These are phyloP conservation scores for Amanita rimosa DNA, from an alignment of 768 basidiomycete species.

Conservation along the genomic window DNA sequence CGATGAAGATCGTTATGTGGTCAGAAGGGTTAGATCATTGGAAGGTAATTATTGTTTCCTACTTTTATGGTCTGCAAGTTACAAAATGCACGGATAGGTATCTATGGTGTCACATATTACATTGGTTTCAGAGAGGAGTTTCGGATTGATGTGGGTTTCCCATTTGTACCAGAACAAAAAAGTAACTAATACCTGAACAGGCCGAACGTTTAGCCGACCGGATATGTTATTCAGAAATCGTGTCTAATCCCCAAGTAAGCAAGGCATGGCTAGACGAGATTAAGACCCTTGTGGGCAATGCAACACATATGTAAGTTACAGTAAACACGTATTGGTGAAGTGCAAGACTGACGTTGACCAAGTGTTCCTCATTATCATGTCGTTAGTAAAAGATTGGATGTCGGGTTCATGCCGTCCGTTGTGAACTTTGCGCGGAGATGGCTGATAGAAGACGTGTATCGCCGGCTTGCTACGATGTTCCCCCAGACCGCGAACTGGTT, in stretches of 20 bases:
- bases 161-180: background rate
- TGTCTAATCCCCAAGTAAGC: constrained; percentile 22
- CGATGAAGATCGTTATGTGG: constrained; percentile 38
- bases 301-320: constrained; percentile 46
- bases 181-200: constrained; percentile 11
- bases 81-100: constrained; percentile 22
- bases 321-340: no score
- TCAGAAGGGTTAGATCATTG: constrained; percentile 45
- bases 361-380: constrained; percentile 54
- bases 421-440: constrained; percentile 33
- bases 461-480: constrained; percentile 51
- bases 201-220: constrained; percentile 34
- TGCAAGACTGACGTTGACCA: background rate
- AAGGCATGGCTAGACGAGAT: constrained; percentile 28
- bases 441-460: constrained; percentile 55
- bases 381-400: constrained; percentile 26
- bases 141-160: constrained; percentile 26
- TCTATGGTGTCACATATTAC: constrained; percentile 50
- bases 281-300: constrained; percentile 22
- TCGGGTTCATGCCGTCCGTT: constrained; percentile 20
- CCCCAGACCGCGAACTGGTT: constrained; percentile 52
- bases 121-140: constrained; percentile 56
- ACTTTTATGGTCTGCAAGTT: background rate
- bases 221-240: constrained; percentile 38
- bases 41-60: constrained; percentile 23